Evolutionary conservation across 176 grass and related monocot genomes (phyloP), one percentile per base, ranked within the genome.

Genomic region (Paspalum notatum): DNA sequence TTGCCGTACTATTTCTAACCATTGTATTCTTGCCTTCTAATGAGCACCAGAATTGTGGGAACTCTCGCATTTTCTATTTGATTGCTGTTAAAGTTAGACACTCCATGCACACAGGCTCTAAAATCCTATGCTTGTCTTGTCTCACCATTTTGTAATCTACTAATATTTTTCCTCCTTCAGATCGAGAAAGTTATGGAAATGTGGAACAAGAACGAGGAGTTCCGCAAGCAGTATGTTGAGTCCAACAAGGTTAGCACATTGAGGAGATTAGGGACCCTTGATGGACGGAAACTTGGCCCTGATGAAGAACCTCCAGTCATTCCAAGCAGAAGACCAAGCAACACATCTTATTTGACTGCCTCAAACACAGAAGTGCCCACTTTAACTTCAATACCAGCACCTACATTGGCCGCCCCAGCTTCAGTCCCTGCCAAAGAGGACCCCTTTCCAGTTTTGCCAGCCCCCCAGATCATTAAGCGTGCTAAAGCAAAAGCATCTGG

Each of bases 241-340:
- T 83, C 84, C 60, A 95, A 91, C 80, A 89, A 88, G 85, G 18
- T 76, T 59, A 96, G 85, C 85, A 99, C 93, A 14, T 67, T 99
- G 62, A 93, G 67, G 79, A 93, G 91, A 91, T 69, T 95, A 20
- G 86, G 76, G 72, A 93, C 97, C 27, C 56, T 57, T 57, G 97
- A 99, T 88, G 97, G 97, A 64, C 92, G 97, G 88, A 81, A 63
- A 64, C 89, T 99, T 81, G 97, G 88, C 6, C 90, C 91, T 39
- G 87, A 93, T 50, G 93, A 95, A 77, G 84, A 83, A 16, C 92
- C 88, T 73, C 95, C 88, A 42, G 75, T 87, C 74, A 78, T 95
- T 63, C 89, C 82, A 5, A 85, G 40, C 52, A 93, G 77, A 86
- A 88, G 83, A 39, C 77, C 64, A 16, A 85, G n/a, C 82, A 82